Evolutionary conservation across 345 rosid species (phyloP).

Genomic region (Rhodamnia argentea): DNA sequence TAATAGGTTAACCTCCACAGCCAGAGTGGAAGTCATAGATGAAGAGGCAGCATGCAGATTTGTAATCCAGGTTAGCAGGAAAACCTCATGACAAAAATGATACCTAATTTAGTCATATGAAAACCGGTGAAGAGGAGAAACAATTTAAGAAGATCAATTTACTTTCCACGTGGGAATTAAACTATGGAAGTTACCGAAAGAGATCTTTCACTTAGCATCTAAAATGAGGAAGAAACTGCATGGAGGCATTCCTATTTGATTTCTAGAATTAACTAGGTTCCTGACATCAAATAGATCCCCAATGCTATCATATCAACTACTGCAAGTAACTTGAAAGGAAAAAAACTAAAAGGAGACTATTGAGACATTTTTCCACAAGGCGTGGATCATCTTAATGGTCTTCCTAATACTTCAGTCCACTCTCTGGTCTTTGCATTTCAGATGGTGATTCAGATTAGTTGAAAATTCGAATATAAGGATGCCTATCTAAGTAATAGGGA

Average conservation of each 20-base stretch:
- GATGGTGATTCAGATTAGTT: not conserved
- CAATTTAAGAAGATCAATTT: not conserved
- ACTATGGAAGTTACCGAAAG: not conserved
- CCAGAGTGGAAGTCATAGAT: not conserved
- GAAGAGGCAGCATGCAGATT: not conserved
- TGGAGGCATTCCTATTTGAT: not conserved
- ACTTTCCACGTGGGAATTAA: not conserved
- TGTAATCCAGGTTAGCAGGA: not conserved
- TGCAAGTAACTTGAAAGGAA: not conserved
- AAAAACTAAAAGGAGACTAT: not conserved
- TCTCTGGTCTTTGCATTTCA: not conserved
- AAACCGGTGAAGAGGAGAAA: not conserved
- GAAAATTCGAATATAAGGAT: not conserved
- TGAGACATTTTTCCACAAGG: not conserved
- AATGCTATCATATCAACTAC: not conserved
- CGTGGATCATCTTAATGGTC: not conserved
- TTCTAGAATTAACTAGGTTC: not conserved
- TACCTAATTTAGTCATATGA: not conserved
- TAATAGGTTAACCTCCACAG: not conserved
- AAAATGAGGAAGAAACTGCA: not conserved
- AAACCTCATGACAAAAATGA: not conserved
- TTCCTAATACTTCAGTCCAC: not conserved
- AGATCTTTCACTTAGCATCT: not conserved
- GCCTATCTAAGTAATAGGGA: not conserved
- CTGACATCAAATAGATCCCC: not conserved